phyloP scores from a whole-genome alignment of 1,284 basidiomycete species.

The Ceratobasidium sp. region DNA sequence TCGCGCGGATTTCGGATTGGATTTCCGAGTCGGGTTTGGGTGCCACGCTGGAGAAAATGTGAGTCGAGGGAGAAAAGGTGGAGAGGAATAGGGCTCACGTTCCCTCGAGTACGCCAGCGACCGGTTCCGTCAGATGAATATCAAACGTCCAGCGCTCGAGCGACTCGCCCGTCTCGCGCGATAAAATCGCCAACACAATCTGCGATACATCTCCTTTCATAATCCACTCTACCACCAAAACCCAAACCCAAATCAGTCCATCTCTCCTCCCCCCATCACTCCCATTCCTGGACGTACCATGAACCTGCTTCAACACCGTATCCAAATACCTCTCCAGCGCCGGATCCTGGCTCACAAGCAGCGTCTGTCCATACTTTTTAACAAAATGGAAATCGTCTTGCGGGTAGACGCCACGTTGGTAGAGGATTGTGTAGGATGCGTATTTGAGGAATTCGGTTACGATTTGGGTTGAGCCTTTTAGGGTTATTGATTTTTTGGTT shows the following conservation, averaged over 20 bases:
- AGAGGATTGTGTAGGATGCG: constrained; percentile 79
- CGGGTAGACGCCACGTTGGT: constrained; percentile 97
- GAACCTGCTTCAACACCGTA: constrained; percentile 91
- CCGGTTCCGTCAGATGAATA: constrained; percentile 76
- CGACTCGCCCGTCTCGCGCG: constrained; percentile 91
- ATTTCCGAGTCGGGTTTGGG: constrained; percentile 91
- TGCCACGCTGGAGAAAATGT: constrained; percentile 58
- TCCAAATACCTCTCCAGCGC: constrained; percentile 93
- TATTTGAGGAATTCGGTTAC: constrained; percentile 99
- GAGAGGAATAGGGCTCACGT: constrained; percentile 28
- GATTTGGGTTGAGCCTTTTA: constrained; percentile 95
- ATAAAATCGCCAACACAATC: constrained; percentile 95
- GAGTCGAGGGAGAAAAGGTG: constrained; percentile 38
- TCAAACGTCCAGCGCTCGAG: constrained; percentile 99
- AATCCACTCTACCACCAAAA: constrained; percentile 85
- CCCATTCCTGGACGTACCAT: constrained; percentile 70
- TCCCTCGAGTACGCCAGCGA: constrained; percentile 59
- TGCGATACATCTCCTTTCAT: constrained; percentile 90
- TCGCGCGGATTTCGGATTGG: constrained; percentile 96
- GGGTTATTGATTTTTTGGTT: constrained; percentile 76
- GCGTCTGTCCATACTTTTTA: constrained; percentile 97
- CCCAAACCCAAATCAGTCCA: no score
- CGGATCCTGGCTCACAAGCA: constrained; percentile 94
- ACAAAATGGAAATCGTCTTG: constrained; percentile 99
- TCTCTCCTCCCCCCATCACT: no score